These are phyloP conservation scores for Tylopilus sp. DNA, from an alignment of 768 basidiomycete genomes.

Conservation along the genomic window DNA sequence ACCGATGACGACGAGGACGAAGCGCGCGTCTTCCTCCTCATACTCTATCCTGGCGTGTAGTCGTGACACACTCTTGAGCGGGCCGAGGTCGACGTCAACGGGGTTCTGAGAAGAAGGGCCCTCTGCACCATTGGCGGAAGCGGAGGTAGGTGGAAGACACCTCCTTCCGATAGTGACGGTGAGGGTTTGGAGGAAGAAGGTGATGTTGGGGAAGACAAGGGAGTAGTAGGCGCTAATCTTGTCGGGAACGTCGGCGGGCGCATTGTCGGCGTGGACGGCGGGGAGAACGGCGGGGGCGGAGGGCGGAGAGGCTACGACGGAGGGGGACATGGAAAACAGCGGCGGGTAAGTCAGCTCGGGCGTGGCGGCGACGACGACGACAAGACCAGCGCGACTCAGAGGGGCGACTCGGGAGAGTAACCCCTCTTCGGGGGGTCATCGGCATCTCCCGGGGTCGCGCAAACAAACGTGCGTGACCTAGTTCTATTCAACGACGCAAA, in stretches of 20 bases:
- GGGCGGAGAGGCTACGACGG: conserved; percentile 3
- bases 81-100: conserved; percentile 90
- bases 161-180: conserved; percentile 91
- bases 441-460: conserved; percentile 16
- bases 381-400: conserved; percentile 1
- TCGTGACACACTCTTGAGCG: conserved; percentile 95
- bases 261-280: conserved; percentile 4
- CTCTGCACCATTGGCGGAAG: conserved; percentile 47
- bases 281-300: conserved; percentile 7
- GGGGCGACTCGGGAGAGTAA: not conserved
- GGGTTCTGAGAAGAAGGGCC: conserved; percentile 34
- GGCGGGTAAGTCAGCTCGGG: conserved; percentile 5
- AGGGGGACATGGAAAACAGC: conserved; percentile 26
- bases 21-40: conserved; percentile 84
- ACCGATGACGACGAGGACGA: conserved; percentile 88
- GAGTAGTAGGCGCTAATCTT: conserved; percentile 93
- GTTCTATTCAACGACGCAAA: not conserved
- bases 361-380: conserved; percentile 7
- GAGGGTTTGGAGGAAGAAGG: conserved; percentile 96
- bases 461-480: conserved; percentile 19
- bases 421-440: conserved; percentile 9
- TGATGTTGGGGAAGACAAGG: conserved; percentile 90
- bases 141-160: conserved; percentile 63
- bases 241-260: conserved; percentile 41
- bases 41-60: conserved; percentile 95